Conservation (phyloP, 2,329 filamentous ascomycete genomes). For the Stachybotrys chlorohalonatus region DNA sequence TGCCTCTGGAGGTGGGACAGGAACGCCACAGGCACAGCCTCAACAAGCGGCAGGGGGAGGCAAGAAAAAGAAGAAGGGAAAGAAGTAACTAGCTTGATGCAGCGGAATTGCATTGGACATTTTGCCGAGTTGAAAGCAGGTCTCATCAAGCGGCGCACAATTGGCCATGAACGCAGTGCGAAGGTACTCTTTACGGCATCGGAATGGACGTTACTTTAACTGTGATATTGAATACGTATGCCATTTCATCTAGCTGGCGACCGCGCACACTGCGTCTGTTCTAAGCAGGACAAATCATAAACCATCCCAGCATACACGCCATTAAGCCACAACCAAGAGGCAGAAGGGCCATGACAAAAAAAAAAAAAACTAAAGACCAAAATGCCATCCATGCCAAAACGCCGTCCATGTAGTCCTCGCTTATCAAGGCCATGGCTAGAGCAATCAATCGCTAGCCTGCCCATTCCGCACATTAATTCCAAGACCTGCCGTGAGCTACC, state of each 20-base stretch:
- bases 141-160: no score
- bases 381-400: background rate
- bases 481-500: background rate
- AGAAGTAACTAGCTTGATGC: slow-evolving; percentile 39
- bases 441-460: background rate
- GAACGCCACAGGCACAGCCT: slow-evolving; percentile 16
- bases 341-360: background rate
- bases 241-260: background rate
- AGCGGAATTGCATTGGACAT: background rate
- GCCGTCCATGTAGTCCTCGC: background rate
- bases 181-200: no score
- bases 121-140: no score
- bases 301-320: background rate
- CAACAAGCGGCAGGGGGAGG: slow-evolving; percentile 27
- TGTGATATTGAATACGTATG: background rate
- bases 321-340: background rate
- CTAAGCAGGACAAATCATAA: background rate
- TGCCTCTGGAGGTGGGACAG: slow-evolving; percentile 12
- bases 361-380: background rate
- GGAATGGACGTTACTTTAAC: no score
- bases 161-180: no score
- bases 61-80: slow-evolving; percentile 66
- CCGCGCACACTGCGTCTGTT: background rate
- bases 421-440: background rate
- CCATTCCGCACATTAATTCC: background rate